Evolutionary conservation across 331 rosid species (phyloP).

Genomic region (Quercus tomentella): DNA sequence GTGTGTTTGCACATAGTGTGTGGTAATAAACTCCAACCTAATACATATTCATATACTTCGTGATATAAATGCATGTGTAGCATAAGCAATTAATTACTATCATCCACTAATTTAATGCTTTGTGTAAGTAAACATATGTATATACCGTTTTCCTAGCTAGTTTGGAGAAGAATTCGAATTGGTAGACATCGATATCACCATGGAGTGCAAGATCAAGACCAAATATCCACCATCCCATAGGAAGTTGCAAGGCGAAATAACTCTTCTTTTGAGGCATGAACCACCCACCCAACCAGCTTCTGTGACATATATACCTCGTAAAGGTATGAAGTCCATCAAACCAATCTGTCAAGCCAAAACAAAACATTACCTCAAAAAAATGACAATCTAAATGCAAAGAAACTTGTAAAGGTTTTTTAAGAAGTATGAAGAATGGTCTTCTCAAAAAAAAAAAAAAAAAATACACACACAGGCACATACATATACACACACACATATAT

Average conservation of each 20-base stretch:
- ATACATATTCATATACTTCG: too few relatives aligned
- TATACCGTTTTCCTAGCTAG: constrained; percentile 59
- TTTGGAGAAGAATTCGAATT: constrained; percentile 85
- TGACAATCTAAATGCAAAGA: not conserved
- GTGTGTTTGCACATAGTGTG: too few relatives aligned
- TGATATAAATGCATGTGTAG: not conserved
- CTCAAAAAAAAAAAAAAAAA: not conserved
- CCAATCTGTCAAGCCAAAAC: constrained; percentile 66
- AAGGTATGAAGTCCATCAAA: constrained; percentile 95
- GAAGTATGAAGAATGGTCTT: not conserved
- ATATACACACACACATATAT: too few relatives aligned
- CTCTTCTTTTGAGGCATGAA: constrained; percentile 94
- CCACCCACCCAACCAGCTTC: constrained; percentile 99
- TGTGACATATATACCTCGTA: constrained; percentile 85
- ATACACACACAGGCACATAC: too few relatives aligned
- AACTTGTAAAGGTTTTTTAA: not conserved
- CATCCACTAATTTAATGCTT: too few relatives aligned
- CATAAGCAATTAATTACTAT: not conserved
- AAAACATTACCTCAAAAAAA: constrained; percentile 1
- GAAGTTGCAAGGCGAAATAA: constrained; percentile 90
- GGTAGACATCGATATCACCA: constrained; percentile 90
- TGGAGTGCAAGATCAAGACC: constrained; percentile 94
- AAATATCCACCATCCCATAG: constrained; percentile 91
- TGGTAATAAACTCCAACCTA: too few relatives aligned
- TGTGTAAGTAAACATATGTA: not conserved